phyloP scores from a whole-genome alignment of 176 grass and related monocot species.

The Raddia distichophylla region DNA sequence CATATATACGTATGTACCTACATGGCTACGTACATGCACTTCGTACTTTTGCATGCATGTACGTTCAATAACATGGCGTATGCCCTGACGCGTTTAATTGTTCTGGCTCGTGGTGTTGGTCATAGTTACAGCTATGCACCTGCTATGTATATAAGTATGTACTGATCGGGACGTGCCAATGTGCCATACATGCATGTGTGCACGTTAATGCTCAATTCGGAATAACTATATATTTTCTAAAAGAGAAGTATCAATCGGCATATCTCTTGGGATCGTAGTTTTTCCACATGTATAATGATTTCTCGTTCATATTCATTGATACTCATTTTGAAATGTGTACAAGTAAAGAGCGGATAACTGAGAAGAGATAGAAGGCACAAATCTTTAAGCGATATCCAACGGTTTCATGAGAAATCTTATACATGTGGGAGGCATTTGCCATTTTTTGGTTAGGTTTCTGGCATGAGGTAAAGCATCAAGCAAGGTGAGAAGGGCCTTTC shows the following conservation, averaged over 20 bases:
- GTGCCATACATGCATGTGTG: not conserved
- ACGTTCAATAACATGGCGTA: slow-evolving; percentile 4
- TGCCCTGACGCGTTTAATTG: not conserved
- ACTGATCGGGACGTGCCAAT: not conserved
- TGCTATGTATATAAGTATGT: not conserved
- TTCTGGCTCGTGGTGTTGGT: not conserved
- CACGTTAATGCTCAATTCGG: not conserved
- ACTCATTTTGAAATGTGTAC: too few species aligned
- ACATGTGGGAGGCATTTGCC: too few species aligned
- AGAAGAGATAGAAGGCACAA: too few species aligned
- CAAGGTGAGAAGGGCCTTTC: too few species aligned
- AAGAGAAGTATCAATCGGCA: not conserved
- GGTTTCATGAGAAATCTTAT: too few species aligned
- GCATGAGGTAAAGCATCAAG: slow-evolving; percentile 33
- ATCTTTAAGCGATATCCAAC: too few species aligned
- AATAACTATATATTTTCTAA: not conserved
- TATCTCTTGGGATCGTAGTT: not conserved
- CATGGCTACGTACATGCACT: not conserved
- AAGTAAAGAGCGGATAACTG: too few species aligned
- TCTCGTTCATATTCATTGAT: too few species aligned
- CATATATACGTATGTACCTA: not conserved
- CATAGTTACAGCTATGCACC: not conserved
- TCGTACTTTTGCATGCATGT: not conserved
- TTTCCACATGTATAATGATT: too few species aligned
- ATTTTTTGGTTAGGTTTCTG: too few species aligned